Percentiles rank a stretch among this genome's conserved stretches.
Evolutionary conservation across 2,329 filamentous ascomycete genomes (phyloP).

Genomic region (Colletotrichum sp.): DNA sequence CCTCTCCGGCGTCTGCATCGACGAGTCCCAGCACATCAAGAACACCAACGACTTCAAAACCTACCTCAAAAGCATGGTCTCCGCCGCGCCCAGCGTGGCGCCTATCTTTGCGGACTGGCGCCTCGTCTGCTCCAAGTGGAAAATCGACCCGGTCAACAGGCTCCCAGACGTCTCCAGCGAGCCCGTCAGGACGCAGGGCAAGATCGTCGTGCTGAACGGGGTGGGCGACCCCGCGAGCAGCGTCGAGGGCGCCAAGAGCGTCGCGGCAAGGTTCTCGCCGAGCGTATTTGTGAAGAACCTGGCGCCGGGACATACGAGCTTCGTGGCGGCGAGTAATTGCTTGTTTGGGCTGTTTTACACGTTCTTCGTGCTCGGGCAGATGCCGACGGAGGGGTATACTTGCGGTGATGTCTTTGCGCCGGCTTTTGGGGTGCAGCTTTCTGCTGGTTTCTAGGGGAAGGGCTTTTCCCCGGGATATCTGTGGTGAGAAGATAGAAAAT

Average conservation of each 20-base stretch:
- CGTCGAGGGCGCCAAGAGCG: neutral
- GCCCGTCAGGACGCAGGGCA: neutral
- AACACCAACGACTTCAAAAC: neutral
- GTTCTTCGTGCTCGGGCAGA: neutral
- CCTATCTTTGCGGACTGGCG: conserved; percentile 1
- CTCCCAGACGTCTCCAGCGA: neutral
- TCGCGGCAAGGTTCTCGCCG: neutral
- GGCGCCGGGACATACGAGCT: conserved; percentile 2
- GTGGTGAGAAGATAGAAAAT: neutral
- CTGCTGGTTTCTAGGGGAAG: neutral
- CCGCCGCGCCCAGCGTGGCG: conserved; percentile 7
- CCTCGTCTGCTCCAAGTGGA: conserved; percentile 3
- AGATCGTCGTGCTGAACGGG: neutral
- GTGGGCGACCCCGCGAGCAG: conserved; percentile 4
- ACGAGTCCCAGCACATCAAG: neutral
- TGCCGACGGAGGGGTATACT: neutral
- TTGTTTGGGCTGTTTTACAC: neutral
- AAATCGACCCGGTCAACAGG: neutral
- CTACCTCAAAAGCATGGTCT: neutral
- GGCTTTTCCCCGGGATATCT: neutral
- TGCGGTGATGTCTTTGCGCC: neutral
- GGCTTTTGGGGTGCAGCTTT: neutral
- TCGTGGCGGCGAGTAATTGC: neutral
- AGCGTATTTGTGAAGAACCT: neutral
- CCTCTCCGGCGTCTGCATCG: neutral